Base-by-base conservation (phyloP, 352 stramenopile species). In the Paralagenidium karlingii region DNA sequence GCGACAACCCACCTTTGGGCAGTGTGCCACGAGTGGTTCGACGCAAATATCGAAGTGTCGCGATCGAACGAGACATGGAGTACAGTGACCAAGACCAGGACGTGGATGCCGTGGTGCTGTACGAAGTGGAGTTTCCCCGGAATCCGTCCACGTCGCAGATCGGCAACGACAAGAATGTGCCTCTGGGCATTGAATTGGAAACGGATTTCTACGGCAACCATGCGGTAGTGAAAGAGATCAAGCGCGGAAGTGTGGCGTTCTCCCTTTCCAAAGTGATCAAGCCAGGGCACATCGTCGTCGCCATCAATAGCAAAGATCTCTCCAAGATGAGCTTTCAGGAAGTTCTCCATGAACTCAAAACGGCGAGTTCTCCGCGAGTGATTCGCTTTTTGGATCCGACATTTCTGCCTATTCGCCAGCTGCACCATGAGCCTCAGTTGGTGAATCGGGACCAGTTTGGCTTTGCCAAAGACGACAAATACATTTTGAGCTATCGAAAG, bases 141-240 rank as follows among this genome's bases (percentile, higher is more conserved):
- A 40, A 53, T 29, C 16, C 33, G 13, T 16, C 16, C 8, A 25
- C 37, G 3, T 5, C 2, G 1, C 8, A 22, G 15, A 22, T 19
- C 15, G 34, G 24, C 6, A 30, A 12, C 2, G 39, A 28, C 2
- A 21, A 47, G 5, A 45, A 58, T n/a, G 39, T 28, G 19, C 45
- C 58, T 8, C 40, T 79, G 0, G 65, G 65, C 4, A 71, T 79
- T 34, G 61, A 73, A 8, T 54, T 79, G 1, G 65, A 79, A 38
- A 79, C 65, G 12, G 61, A 75, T 34, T 73, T 79, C 39, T 73
- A 75, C 40, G 59, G 61, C 19, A 47, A 64, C 18, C 55, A 79
- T 36, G 53, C 62, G 10, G 45, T 75, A 8, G 46, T 79, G 10
- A 71, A 69, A 39, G 26, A 47, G 3, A 52, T 79, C 33, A 43